These are phyloP conservation scores for Cenococcum geophilum DNA, from an alignment of 495 filamentous ascomycete genomes.

Conservation along the genomic window DNA sequence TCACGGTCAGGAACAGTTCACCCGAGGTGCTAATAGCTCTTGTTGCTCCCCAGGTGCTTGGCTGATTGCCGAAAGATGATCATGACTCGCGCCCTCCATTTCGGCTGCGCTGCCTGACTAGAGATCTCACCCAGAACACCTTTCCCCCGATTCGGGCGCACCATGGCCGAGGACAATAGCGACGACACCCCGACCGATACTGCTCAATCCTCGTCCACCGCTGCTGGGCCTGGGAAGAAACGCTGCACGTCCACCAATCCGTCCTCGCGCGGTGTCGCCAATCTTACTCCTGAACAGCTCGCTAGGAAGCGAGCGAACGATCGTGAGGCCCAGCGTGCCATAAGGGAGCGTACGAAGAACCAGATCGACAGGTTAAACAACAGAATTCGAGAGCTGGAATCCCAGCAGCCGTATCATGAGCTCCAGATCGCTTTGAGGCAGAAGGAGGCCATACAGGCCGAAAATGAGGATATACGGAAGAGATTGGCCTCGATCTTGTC, in stretches of 20 bases:
- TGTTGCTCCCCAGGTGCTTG: slow-evolving; percentile 2
- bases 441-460: slow-evolving; percentile 62
- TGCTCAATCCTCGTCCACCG: not conserved
- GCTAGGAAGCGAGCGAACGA: slow-evolving; percentile 42
- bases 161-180: slow-evolving; percentile 12
- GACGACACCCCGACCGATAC: not conserved
- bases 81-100: slow-evolving; percentile 8
- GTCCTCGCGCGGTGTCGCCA: slow-evolving; percentile 37
- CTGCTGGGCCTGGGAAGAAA: slow-evolving; percentile 13
- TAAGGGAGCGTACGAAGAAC: slow-evolving; percentile 39
- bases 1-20: not conserved
- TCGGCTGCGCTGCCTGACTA: not conserved
- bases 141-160: not conserved
- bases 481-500: slow-evolving; percentile 54
- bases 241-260: slow-evolving; percentile 20
- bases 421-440: slow-evolving; percentile 62
- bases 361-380: slow-evolving; percentile 37
- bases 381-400: slow-evolving; percentile 38
- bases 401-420: slow-evolving; percentile 71
- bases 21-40: not conserved
- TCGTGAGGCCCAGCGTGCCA: slow-evolving; percentile 42
- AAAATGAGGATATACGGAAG: slow-evolving; percentile 63
- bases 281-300: slow-evolving; percentile 42
- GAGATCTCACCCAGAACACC: not conserved
- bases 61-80: not conserved